Evolutionary conservation across 352 stramenopile species (phyloP).

Genomic region (Stramenopiles sp.): DNA sequence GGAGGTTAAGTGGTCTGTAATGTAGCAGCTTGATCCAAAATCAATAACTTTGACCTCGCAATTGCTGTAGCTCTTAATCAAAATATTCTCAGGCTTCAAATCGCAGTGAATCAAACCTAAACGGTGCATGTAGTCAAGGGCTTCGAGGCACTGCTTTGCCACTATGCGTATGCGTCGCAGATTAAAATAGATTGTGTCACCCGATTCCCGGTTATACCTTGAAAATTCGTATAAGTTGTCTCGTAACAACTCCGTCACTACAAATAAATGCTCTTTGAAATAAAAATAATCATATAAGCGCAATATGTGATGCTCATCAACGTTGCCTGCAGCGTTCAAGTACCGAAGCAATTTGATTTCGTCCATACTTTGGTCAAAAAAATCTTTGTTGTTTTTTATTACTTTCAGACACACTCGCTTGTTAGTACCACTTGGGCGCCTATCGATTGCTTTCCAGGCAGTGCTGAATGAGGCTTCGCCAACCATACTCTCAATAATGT

Average conservation of each 20-base stretch:
- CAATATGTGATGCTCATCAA: conserved; percentile 50
- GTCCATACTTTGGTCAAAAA: conserved; percentile 76
- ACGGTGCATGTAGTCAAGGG: conserved; percentile 45
- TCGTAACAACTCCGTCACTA: conserved; percentile 85
- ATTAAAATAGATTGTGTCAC: conserved; percentile 53
- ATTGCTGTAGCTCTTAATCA: conserved; percentile 65
- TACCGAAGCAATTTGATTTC: conserved; percentile 79
- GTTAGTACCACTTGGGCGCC: no score
- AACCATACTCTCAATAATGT: no score
- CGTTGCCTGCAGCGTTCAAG: conserved; percentile 51
- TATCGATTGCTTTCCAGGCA: no score
- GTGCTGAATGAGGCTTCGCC: no score
- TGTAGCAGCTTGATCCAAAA: conserved; percentile 85
- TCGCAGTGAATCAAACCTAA: conserved; percentile 86
- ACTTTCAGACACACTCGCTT: no score
- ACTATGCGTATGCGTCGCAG: conserved; percentile 62
- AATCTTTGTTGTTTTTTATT: conserved; percentile 88
- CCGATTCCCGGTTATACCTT: conserved; percentile 79
- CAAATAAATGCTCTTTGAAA: conserved; percentile 77
- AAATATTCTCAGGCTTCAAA: conserved; percentile 94
- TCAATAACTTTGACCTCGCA: conserved; percentile 96
- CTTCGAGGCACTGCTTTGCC: conserved; percentile 55
- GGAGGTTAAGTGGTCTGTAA: conserved; percentile 66
- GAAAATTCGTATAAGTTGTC: conserved; percentile 90
- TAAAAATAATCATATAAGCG: conserved; percentile 72